phyloP scores from a whole-genome alignment of 2,329 filamentous ascomycete genomes.

The Anthostomella pinea region DNA sequence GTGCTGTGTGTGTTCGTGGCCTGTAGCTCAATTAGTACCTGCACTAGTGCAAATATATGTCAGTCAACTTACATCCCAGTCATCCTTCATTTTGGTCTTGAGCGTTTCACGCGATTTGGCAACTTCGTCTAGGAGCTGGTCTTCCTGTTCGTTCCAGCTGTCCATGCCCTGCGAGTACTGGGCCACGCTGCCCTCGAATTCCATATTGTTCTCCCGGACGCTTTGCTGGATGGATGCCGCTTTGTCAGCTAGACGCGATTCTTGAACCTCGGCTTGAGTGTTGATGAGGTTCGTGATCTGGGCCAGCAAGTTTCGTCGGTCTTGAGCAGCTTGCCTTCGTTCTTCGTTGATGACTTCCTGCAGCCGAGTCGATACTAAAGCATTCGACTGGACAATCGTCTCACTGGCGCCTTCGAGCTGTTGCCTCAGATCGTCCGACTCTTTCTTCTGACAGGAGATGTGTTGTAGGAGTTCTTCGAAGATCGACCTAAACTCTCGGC shows the following conservation, averaged over 20 bases:
- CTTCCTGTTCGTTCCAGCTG: conserved; percentile 68
- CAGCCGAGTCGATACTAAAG: conserved; percentile 62
- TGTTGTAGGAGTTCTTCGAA: conserved; percentile 80
- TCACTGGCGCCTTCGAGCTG: conserved; percentile 71
- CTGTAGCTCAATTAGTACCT: conserved; percentile 39
- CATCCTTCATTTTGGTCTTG: conserved; percentile 78
- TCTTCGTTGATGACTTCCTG: conserved; percentile 74
- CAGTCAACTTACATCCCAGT: conserved; percentile 72
- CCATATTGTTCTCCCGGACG: conserved; percentile 61
- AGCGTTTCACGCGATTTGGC: conserved; percentile 71
- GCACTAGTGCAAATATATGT: conserved; percentile 13
- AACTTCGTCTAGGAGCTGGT: conserved; percentile 67
- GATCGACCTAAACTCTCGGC: conserved; percentile 79
- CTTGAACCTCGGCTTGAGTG: conserved; percentile 70
- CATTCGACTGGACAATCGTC: conserved; percentile 66
- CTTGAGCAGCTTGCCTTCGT: conserved; percentile 65
- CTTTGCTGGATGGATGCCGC: conserved; percentile 62
- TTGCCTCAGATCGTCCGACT: conserved; percentile 69
- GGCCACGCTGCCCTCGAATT: conserved; percentile 62
- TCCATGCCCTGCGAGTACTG: conserved; percentile 71
- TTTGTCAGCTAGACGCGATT: conserved; percentile 64
- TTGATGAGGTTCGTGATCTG: conserved; percentile 79
- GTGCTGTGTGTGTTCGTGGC: conserved; percentile 73
- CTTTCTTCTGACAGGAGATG: conserved; percentile 70
- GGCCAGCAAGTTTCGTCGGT: conserved; percentile 69